Percentiles rank a stretch among this genome's conserved stretches.
These are phyloP conservation scores for Xylaria cubensis DNA, from an alignment of 495 filamentous ascomycete genomes.

Conservation along the genomic window DNA sequence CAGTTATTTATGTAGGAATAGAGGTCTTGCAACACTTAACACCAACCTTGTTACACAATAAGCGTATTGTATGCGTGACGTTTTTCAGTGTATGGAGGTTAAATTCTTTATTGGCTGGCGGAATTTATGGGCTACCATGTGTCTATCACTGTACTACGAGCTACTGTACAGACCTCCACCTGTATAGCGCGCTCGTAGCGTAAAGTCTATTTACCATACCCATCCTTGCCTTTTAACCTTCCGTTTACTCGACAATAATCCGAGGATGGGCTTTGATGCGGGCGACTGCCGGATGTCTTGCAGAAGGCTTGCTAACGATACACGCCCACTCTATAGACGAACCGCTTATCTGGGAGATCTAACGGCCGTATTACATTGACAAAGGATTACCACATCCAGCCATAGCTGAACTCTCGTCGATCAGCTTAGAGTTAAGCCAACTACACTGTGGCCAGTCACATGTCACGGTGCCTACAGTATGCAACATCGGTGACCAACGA, in stretches of 20 bases:
- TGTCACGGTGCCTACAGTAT: conserved; percentile 2
- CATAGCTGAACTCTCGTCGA: conserved; percentile 10
- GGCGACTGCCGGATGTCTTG: conserved; percentile 11
- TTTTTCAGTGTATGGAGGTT: not conserved
- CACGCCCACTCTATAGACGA: not conserved
- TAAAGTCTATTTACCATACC: conserved; percentile 30
- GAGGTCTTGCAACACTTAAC: not conserved
- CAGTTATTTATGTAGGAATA: not conserved
- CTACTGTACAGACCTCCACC: conserved; percentile 11
- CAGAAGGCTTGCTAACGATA: conserved; percentile 11
- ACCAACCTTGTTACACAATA: conserved; percentile 14
- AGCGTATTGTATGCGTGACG: conserved; percentile 19
- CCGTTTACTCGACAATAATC: not conserved
- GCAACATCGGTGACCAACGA: conserved; percentile 5
- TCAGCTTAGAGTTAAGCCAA: not conserved
- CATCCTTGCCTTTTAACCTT: conserved; percentile 23
- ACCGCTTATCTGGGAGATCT: conserved; percentile 14
- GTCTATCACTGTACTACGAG: not conserved
- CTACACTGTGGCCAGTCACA: conserved; percentile 4
- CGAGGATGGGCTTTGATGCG: conserved; percentile 5
- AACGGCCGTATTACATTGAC: not conserved
- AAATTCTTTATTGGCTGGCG: conserved; percentile 17
- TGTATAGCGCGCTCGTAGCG: conserved; percentile 24
- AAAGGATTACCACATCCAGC: conserved; percentile 1
- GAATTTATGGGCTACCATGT: conserved; percentile 16